Evolutionary conservation across 2,329 filamentous ascomycete genomes (phyloP).

Genomic region (Gyromitra esculenta): DNA sequence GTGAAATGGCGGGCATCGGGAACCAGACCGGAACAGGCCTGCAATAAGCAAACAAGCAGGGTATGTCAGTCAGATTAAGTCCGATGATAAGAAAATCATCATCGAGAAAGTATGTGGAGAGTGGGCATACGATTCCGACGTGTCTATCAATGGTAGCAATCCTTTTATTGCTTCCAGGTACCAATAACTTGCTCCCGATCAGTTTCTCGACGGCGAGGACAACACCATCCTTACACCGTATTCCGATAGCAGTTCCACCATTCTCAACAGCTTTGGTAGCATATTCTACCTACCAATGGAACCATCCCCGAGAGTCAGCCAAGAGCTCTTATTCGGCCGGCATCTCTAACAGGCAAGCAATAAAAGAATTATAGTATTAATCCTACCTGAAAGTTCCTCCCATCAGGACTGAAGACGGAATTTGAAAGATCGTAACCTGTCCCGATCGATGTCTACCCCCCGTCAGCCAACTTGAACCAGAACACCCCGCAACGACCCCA

Average conservation of each 20-base stretch:
- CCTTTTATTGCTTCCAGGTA: conserved; percentile 93
- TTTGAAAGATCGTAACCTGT: conserved; percentile 99
- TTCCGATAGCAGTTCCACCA: conserved; percentile 93
- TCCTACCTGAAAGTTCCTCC: conserved; percentile 92
- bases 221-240: conserved; percentile 95
- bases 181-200: conserved; percentile 92
- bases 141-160: conserved; percentile 95
- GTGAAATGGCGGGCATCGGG: conserved; percentile 96
- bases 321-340: conserved; percentile 12
- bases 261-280: conserved; percentile 99
- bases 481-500: conserved; percentile 44
- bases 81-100: not conserved
- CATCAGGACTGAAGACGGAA: conserved; percentile 99
- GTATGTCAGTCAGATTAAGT: conserved; percentile 13
- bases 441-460: conserved; percentile 86
- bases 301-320: conserved; percentile 29
- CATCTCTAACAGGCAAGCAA: conserved; percentile 3
- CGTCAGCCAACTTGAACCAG: conserved; percentile 19
- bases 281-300: conserved; percentile 76
- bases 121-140: conserved; percentile 80
- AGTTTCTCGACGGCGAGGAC: conserved; percentile 97
- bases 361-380: conserved; percentile 4
- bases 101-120: conserved; percentile 16
- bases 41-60: conserved; percentile 26
- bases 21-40: conserved; percentile 94